Evolutionary conservation across 2,329 filamentous ascomycete species (phyloP), one percentile per base, ranked within the genome.

Genomic region (Corniculantispora saksenae): DNA sequence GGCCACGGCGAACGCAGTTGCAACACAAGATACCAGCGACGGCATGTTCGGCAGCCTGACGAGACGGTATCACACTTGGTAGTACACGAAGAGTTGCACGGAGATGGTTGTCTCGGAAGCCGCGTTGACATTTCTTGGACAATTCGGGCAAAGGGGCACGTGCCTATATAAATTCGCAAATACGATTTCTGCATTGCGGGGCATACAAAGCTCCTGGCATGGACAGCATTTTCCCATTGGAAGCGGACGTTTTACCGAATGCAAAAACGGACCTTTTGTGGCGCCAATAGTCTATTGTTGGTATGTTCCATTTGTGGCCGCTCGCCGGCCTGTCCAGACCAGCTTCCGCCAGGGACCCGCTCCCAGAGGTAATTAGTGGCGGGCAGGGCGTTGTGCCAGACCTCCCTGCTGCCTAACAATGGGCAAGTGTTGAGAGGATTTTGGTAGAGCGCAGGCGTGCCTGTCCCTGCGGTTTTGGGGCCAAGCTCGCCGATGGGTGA

Each of bases 1-100:
- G 3, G 64, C 65, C 17, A 61, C 25, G 21, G 66, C 19, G 5
- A 70, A 47, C n/a, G n/a, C 45, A 13, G 61, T 32, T 29, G 32
- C 27, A 40, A 62, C 21, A 23, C 58, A 61, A 32, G 43, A 63
- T 10, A 57, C 29, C 17, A 58, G 21, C 10, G 61, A 63, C 21
- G 32, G 29, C 47, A 58, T 58, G 3, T 38, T 29, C n/a, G n/a
- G n/a, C n/a, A n/a, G n/a, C n/a, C n/a, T n/a, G n/a, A n/a, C n/a
- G n/a, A n/a, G 9, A 29, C 27, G n/a, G 29, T 35, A 23, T 35
- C 29, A 35, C n/a, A 12, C 9, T 5, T 12, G 10, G 2, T 9
- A 48, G 7, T 58, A 21, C 15, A 21, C 17, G n/a, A 6, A 17
- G 5, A 9, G 25, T 19, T n/a, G 21, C 19, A 19, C 13, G 8